Base-by-base conservation (phyloP, 208 protist species). In the Herpetomonas tarakana region DNA sequence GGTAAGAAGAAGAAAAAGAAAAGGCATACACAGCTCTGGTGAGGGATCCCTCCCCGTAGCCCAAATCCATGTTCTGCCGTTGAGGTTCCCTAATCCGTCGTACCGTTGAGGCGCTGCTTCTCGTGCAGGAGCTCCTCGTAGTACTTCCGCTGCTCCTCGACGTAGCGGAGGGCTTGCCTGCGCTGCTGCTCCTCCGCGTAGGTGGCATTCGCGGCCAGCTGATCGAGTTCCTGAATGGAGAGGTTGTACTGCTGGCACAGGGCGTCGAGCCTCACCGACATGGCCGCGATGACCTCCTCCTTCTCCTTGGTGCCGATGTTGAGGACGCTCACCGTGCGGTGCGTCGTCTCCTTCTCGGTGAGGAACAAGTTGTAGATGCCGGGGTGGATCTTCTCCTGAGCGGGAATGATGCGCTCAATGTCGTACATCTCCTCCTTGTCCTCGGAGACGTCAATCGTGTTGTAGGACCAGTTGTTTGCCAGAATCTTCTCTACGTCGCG, bases 301-400 rank as follows among this genome's bases (percentile, higher is more conserved):
- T 92, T 92, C 61, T 91, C 85, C 60, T 82, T 82, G 25, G 69
- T 62, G 50, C 75, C 65, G 29, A 85, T 86, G 56, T 86, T 83
- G 22, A 92, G 68, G 24, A 86, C 69, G 54, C 82, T 86, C 12
- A 94, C 80, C 45, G 68, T 78, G 49, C 77, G 76, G 31, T 78
- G 57, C 21, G 76, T 62, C 62, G 68, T 75, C 71, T 94, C 82
- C 58, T 92, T 88, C 49, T 94, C 84, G 12, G 69, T 78, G 3
- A 89, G 72, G 21, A 94, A 74, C 41, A 94, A 57, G 58, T 92
- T 94, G 69, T 94, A 91, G 19, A 94, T 76, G 18, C 77, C 84
- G 31, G 88, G 84, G 63, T 94, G 88, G 25, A 90, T 76, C 65
- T 81, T 85, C 62, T 94, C 88, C 63, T 94, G 79, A 7, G 88